Evolutionary conservation across 2,329 filamentous ascomycete genomes (phyloP).

Genomic region (Myriosclerotinia curreyana): DNA sequence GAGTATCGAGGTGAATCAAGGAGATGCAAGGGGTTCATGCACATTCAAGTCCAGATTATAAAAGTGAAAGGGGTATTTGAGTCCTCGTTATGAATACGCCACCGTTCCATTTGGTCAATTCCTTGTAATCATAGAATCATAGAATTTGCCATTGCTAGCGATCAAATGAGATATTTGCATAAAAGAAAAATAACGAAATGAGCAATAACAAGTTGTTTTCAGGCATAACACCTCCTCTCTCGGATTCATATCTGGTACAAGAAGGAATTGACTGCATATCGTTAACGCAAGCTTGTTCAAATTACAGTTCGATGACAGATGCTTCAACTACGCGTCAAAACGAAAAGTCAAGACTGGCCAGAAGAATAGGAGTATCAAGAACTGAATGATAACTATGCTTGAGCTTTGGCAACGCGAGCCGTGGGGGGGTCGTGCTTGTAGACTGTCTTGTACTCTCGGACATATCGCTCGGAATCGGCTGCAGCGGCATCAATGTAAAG

Average conservation of each 20-base stretch:
- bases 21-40: not conserved
- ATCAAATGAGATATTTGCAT: not conserved
- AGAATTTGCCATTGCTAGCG: not conserved
- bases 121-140: not conserved
- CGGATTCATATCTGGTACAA: conserved; percentile 9
- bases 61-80: not conserved
- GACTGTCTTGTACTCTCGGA: conserved; percentile 18
- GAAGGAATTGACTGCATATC: not conserved
- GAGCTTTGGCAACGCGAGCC: not conserved
- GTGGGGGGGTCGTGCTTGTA: conserved; percentile 4
- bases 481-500: conserved; percentile 30
- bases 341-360: not conserved
- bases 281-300: not conserved
- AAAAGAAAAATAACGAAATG: not conserved
- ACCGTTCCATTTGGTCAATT: too few species aligned
- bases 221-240: not conserved
- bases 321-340: not conserved
- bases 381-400: not conserved
- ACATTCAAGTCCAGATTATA: not conserved
- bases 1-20: not conserved
- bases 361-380: not conserved
- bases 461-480: conserved; percentile 36
- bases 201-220: not conserved
- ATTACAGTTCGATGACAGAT: not conserved
- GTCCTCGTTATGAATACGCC: not conserved